phyloP scores from a whole-genome alignment of 176 grass and related monocot species.

The Musa acuminata region DNA sequence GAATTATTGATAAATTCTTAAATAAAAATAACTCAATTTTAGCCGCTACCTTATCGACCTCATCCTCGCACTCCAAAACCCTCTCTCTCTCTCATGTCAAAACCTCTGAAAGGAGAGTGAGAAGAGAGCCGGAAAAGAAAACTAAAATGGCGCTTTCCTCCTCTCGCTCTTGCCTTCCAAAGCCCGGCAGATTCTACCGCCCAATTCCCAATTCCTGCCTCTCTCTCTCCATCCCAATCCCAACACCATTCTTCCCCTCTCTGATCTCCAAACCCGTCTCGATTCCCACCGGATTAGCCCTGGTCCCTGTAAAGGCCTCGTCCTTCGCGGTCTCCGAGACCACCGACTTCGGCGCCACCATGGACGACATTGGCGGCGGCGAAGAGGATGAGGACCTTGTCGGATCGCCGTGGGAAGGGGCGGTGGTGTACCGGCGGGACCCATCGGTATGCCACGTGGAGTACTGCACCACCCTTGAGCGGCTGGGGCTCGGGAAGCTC shows the following conservation, averaged over 20 bases:
- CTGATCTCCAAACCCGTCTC: not conserved
- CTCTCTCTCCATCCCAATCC: not conserved
- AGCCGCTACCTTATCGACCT: no score
- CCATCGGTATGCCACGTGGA: conserved; percentile 50
- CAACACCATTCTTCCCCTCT: not conserved
- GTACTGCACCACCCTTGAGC: conserved; percentile 55
- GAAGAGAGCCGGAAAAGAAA: not conserved
- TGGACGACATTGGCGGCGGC: conserved; percentile 6
- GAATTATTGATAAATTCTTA: no score
- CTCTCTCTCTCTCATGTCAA: not conserved
- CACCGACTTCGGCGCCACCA: conserved; percentile 19
- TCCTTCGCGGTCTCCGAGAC: conserved; percentile 24
- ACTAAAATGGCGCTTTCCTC: not conserved
- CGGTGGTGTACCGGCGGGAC: conserved; percentile 66
- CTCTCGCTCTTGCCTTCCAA: not conserved
- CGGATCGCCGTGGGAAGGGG: conserved; percentile 50
- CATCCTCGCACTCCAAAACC: no score
- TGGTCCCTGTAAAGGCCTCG: not conserved
- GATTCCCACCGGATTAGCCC: not conserved
- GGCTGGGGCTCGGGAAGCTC: conserved; percentile 53
- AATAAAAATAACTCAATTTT: no score
- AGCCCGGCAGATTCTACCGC: not conserved
- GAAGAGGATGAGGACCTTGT: conserved; percentile 18
- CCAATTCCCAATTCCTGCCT: not conserved
- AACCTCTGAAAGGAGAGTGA: not conserved